These are phyloP conservation scores for Solanum virginianum DNA, from an alignment of 257 asterid genomes.

Conservation along the genomic window DNA sequence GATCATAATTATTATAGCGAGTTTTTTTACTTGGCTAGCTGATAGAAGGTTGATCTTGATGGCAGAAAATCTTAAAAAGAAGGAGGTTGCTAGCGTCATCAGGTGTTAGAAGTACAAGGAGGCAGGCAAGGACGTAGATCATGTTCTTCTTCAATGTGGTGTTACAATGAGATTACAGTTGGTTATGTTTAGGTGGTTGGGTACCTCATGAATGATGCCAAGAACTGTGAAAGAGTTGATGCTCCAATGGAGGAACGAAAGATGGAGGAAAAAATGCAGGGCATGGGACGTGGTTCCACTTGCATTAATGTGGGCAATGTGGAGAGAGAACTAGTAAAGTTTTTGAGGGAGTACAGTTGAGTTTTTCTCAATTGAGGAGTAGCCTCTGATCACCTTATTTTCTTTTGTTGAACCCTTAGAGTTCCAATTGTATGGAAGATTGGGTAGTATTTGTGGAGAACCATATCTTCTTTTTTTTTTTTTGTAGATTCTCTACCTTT, in stretches of 20 bases:
- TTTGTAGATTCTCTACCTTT: neutral
- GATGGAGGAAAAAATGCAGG: neutral
- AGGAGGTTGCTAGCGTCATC: neutral
- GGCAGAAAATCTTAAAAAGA: neutral
- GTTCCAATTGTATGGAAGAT: neutral
- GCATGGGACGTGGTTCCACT: neutral
- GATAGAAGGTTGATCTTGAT: neutral
- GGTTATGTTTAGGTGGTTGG: neutral
- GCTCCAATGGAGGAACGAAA: neutral
- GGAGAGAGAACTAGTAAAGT: neutral
- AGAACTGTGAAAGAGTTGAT: neutral
- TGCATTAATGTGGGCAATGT: neutral
- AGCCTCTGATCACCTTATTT: neutral
- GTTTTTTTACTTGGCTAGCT: neutral
- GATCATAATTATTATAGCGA: neutral
- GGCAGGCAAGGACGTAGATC: neutral
- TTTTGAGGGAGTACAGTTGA: neutral
- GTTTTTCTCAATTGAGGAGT: neutral
- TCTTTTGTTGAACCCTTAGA: neutral
- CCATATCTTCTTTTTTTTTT: neutral
- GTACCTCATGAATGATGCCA: neutral
- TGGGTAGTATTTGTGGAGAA: neutral
- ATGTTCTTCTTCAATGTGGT: neutral
- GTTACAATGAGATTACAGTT: neutral
- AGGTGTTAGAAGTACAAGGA: neutral